These are phyloP conservation scores for Ormosia semicastrata DNA, from an alignment of 306 rosid genomes.

Conservation along the genomic window DNA sequence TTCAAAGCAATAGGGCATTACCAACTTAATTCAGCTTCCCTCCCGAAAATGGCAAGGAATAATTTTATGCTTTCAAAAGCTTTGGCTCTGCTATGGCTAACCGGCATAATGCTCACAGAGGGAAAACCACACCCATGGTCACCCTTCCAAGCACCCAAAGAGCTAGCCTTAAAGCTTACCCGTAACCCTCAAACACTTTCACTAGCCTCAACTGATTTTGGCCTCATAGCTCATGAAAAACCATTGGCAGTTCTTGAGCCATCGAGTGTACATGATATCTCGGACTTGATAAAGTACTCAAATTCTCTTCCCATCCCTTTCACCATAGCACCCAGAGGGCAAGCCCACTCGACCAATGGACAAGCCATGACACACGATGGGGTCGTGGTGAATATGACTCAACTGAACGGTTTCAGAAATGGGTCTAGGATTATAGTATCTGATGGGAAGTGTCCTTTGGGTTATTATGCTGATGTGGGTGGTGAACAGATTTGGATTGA, in stretches of 20 bases:
- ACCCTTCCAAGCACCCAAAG: background rate
- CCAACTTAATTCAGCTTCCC: background rate
- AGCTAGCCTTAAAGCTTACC: background rate
- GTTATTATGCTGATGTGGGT: too few relatives aligned
- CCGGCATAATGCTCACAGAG: background rate
- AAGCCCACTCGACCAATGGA: conserved; percentile 45
- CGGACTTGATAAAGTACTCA: conserved; percentile 27
- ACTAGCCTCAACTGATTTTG: conserved; percentile 24
- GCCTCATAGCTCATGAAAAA: conserved; percentile 27
- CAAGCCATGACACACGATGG: conserved; percentile 52
- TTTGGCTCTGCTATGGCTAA: background rate
- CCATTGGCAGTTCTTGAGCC: conserved; percentile 52
- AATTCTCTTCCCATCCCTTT: conserved; percentile 33
- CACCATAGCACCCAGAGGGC: conserved; percentile 41
- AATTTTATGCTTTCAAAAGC: background rate
- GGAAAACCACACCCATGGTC: background rate
- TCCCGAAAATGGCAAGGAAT: background rate
- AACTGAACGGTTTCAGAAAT: conserved; percentile 9
- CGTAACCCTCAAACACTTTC: too few relatives aligned
- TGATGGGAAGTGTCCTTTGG: background rate
- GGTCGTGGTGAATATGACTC: conserved; percentile 53
- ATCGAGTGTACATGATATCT: conserved; percentile 30
- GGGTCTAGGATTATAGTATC: conserved; percentile 17
- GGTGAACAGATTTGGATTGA: too few relatives aligned
- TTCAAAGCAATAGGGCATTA: background rate